Base-by-base conservation (phyloP, 2,329 filamentous ascomycete genomes). In the Parasarocladium wereldwijsianum region DNA sequence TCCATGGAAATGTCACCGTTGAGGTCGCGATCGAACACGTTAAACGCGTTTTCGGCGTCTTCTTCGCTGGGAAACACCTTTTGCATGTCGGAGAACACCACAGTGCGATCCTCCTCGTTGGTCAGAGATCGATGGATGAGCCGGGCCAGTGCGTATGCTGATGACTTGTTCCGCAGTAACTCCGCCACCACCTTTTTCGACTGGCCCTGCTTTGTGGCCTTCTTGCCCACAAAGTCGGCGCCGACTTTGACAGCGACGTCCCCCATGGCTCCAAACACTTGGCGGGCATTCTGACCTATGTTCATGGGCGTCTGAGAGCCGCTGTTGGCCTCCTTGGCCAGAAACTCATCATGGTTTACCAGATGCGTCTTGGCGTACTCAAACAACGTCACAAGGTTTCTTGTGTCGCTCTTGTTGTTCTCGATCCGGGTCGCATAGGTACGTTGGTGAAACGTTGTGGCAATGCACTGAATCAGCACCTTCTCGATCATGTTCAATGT, bases 1-100 rank as follows among this genome's bases (percentile, higher is more conserved):
- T 93, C 84, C 70, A 93, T 85, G 1, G 82, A 92, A 29, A 94
- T 93, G 45, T 96, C 87, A 4, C 86, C 87, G 39, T 96, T 96
- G 59, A 94, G 72, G 44, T 96, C 87, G 47, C 90, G 92, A 56
- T 96, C 87, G 41, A 94, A 94, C 62, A 94, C 86, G 41, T 66
- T 64, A 44, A 96, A 94, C 1, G 86, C 86, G 3, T 80, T 80
- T 32, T 90, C 79, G 1, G 85, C 83, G 47, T 94, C 87, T 10
- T 94, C 86, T 12, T 77, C 67, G 15, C 76, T 80, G 8, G 78
- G 68, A 42, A 93, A 94, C 1, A 82, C 85, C 8, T 67, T 60
- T 37, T 74, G 76, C 32, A 96, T 55, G 44, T 94, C 86, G 7
- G 85, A 82, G 0, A 76, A 64, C 13, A 73, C 67, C 5, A 94